Conservation (phyloP, 495 filamentous ascomycete genomes). For the Tuber umbilicatum region DNA sequence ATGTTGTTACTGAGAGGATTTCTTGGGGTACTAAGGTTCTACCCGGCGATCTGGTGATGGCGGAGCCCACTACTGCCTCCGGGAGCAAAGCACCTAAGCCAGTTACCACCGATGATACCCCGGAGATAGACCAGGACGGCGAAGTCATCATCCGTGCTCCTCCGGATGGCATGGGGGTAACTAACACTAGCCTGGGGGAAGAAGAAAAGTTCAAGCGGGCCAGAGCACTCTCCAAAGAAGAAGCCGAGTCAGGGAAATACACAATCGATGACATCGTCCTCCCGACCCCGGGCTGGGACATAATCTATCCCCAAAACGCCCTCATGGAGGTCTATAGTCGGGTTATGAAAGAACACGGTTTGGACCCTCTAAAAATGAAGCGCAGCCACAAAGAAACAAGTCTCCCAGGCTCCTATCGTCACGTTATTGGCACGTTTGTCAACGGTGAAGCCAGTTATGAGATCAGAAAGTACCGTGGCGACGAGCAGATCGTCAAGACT, state of each 20-base stretch:
- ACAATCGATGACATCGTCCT: conserved; percentile 87
- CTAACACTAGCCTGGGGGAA: conserved; percentile 43
- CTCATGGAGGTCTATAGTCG: conserved; percentile 69
- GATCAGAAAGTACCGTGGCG: conserved; percentile 60
- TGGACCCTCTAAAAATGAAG: conserved; percentile 84
- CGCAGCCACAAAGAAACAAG: conserved; percentile 76
- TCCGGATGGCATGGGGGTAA: not conserved
- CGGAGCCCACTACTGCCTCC: conserved; percentile 52
- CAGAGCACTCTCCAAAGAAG: conserved; percentile 65
- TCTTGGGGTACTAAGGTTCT: conserved; percentile 63
- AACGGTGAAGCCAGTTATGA: conserved; percentile 52
- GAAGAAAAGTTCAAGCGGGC: conserved; percentile 65
- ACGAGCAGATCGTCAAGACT: conserved; percentile 78
- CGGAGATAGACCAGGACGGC: conserved; percentile 59
- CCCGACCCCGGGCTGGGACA: conserved; percentile 84
- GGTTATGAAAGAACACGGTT: conserved; percentile 76
- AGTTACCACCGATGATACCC: conserved; percentile 33
- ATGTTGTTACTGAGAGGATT: conserved; percentile 70
- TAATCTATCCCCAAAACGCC: conserved; percentile 77
- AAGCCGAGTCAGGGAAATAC: conserved; percentile 72
- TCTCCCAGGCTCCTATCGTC: conserved; percentile 82
- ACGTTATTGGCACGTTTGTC: conserved; percentile 65
- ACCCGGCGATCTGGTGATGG: conserved; percentile 77
- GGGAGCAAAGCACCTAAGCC: conserved; percentile 23
- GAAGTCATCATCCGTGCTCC: conserved; percentile 54